Conservation (phyloP, 2,329 filamentous ascomycete species). For the Alternaria burnsii region DNA sequence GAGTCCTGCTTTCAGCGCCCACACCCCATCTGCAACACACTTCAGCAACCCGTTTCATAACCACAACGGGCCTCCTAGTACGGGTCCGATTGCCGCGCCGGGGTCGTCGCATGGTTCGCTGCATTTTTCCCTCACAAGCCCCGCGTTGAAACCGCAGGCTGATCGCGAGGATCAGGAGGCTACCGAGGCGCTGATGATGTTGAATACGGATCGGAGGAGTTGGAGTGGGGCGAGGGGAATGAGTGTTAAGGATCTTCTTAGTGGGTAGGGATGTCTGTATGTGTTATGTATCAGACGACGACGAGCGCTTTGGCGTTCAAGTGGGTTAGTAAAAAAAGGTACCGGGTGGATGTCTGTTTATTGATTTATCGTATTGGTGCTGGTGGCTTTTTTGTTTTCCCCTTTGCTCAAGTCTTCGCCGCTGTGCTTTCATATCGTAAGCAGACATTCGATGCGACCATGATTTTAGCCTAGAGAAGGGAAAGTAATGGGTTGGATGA, state of each 20-base stretch:
- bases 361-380: slow-evolving; percentile 10
- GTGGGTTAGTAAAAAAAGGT: slow-evolving; percentile 5
- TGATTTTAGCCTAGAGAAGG: neutral
- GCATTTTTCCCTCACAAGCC: slow-evolving; percentile 47
- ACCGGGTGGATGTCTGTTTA: slow-evolving; percentile 13
- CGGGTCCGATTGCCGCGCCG: slow-evolving; percentile 27
- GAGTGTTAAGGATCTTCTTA: slow-evolving; percentile 59
- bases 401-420: neutral
- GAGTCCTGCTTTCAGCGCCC: slow-evolving; percentile 55
- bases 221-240: slow-evolving; percentile 54
- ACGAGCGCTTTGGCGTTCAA: slow-evolving; percentile 5
- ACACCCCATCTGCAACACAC: slow-evolving; percentile 39
- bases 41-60: slow-evolving; percentile 44
- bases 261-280: slow-evolving; percentile 31
- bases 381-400: neutral
- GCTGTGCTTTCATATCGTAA: neutral
- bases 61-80: slow-evolving; percentile 35
- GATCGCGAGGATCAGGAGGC: slow-evolving; percentile 71
- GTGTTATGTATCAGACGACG: neutral
- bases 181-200: slow-evolving; percentile 85
- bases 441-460: neutral
- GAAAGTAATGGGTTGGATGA: neutral
- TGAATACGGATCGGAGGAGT: slow-evolving; percentile 77
- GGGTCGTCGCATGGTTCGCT: slow-evolving; percentile 37
- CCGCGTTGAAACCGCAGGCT: slow-evolving; percentile 47